These are phyloP conservation scores for Globisporangium alternatum DNA, from an alignment of 352 stramenopile genomes.

Conservation along the genomic window DNA sequence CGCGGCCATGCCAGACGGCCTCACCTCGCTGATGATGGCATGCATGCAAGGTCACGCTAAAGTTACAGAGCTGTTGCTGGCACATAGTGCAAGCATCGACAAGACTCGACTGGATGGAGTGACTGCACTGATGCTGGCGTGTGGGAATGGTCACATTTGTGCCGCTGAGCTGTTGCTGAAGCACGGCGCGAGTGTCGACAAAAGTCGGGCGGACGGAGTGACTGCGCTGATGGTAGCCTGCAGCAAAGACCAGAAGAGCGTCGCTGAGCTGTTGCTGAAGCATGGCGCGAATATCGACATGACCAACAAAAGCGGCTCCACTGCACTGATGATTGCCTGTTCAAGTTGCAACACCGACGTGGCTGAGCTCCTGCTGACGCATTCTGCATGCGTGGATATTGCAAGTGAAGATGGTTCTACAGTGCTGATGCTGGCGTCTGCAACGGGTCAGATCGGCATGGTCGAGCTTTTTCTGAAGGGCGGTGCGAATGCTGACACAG, in stretches of 20 bases:
- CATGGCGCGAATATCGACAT: not conserved
- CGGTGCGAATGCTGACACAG: too few species aligned
- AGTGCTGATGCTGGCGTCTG: too few species aligned
- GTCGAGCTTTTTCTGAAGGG: too few species aligned
- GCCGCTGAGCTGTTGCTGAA: slow-evolving; percentile 2
- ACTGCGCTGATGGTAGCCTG: not conserved
- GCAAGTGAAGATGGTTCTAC: too few species aligned
- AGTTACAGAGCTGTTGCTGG: not conserved
- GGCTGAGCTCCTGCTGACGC: too few species aligned
- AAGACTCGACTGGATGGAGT: not conserved
- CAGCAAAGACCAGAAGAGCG: too few species aligned
- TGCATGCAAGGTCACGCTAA: not conserved
- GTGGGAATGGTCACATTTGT: not conserved
- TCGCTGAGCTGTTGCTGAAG: not conserved
- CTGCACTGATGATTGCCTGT: not conserved
- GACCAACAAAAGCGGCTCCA: not conserved
- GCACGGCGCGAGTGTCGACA: not conserved
- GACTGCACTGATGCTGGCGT: slow-evolving; percentile 9
- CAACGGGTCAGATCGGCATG: too few species aligned
- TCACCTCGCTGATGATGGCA: slow-evolving; percentile 5
- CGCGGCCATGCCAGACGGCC: not conserved
- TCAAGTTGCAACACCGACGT: not conserved
- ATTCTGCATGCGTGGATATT: too few species aligned
- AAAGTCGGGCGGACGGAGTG: too few species aligned
- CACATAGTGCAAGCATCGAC: not conserved